phyloP scores from a whole-genome alignment of 371 early-diverging fungal genomes.

The Rhizopus arrhizus region DNA sequence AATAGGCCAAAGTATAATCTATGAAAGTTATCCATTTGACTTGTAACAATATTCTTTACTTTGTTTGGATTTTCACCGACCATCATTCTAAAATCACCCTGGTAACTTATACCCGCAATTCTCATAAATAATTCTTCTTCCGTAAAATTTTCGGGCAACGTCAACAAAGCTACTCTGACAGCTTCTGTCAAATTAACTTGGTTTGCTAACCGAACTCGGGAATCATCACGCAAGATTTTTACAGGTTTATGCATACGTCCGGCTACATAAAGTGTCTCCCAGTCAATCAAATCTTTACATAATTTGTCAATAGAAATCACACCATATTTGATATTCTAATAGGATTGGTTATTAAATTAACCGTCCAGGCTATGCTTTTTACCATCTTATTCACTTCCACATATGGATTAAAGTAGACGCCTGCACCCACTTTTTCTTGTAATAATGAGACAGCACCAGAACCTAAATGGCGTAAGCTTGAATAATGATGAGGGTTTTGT shows the following conservation, averaged over 20 bases:
- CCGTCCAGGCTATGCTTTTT: conserved; percentile 8
- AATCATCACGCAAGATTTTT: conserved; percentile 85
- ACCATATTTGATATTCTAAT: conserved; percentile 89
- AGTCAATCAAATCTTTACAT: conserved; percentile 85
- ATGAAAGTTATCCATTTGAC: conserved; percentile 78
- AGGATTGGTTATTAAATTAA: neutral
- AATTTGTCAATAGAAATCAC: conserved; percentile 90
- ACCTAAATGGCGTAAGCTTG: conserved; percentile 70
- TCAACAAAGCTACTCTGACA: conserved; percentile 80
- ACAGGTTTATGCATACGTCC: conserved; percentile 98
- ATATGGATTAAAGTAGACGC: conserved; percentile 95
- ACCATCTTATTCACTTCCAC: conserved; percentile 84
- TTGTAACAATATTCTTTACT: conserved; percentile 87
- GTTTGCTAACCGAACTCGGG: conserved; percentile 82
- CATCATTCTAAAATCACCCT: conserved; percentile 91
- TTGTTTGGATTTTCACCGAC: conserved; percentile 95
- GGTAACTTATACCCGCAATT: conserved; percentile 89
- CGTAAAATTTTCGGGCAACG: conserved; percentile 82
- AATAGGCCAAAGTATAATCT: conserved; percentile 79
- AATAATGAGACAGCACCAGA: conserved; percentile 71
- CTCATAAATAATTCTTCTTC: conserved; percentile 79
- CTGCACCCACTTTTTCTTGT: conserved; percentile 88
- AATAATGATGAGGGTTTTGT: conserved; percentile 91
- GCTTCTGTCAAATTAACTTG: conserved; percentile 88
- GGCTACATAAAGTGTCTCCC: conserved; percentile 94